Base-by-base conservation (phyloP, 768 basidiomycete species). In the Asterophora lycoperdoides region DNA sequence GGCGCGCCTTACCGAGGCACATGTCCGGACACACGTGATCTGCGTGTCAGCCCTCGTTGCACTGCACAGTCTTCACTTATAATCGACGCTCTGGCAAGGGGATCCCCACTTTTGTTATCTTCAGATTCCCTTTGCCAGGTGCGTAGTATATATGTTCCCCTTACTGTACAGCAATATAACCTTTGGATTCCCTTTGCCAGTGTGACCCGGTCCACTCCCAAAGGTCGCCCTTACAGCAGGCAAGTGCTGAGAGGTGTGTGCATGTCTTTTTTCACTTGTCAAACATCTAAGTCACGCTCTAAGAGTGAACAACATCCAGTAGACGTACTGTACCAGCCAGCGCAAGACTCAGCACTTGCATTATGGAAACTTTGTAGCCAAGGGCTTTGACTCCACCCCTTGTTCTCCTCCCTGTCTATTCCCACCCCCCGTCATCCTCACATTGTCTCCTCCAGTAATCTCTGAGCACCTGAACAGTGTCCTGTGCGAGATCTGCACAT, bases 211-310 rank as follows among this genome's bases (percentile, higher is more conserved):
- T n/a, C n/a, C n/a, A n/a, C n/a, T n/a, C n/a, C n/a, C n/a, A n/a
- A n/a, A n/a, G n/a, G n/a, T n/a, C n/a, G n/a, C n/a, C n/a, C n/a
- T n/a, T n/a, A n/a, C n/a, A n/a, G n/a, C n/a, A n/a, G n/a, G 79
- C 72, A 5, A 93, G 76, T 0, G 89, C 81, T 0, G 91, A 86
- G 1, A 94, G 74, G 49, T 82, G 72, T 1, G 81, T 66, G 0
- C 89, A 84, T 18, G 93, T 70, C 89, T 92, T 44, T 13, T n/a
- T 7, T n/a, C 15, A 17, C 33, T 10, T n/a, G 17, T 13, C n/a
- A 43, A 17, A 29, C 29, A 5, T 5, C 10, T 10, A 29, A 29
- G 6, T 29, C 10, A 10, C 29, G 10, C 10, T n/a, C n/a, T n/a
- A n/a, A n/a, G n/a, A n/a, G 29, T 29, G 6, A 29, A 14, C 26